Evolutionary conservation across 225 moss, liverwort and hornwort species (phyloP), one percentile per base, ranked within the genome.

Genomic region (Pleurozium schreberi): DNA sequence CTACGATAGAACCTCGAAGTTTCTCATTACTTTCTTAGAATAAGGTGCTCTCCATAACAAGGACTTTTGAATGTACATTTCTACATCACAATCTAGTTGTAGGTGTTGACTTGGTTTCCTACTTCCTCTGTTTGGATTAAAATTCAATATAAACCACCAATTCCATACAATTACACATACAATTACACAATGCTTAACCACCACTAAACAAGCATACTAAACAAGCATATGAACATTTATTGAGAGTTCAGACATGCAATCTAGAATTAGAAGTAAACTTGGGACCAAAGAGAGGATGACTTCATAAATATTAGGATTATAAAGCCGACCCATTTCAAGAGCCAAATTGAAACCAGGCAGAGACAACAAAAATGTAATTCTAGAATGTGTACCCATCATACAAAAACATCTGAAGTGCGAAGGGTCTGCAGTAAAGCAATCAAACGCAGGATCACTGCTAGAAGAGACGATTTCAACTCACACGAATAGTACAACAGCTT

Each of bases 401-500:
- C 23, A 49, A 4, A 11, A 25, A 65, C 64, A 78, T 53, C 55
- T 30, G 53, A 53, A 76, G 38, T 30, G 67, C 23, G 62, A 76
- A 75, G 52, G 67, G 14, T 68, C 61, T n/a, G 11, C 30, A 69
- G 14, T 34, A 31, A 21, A 55, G 78, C 50, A 86, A 81, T 58
- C 65, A 28, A 45, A 52, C 50, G 42, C 70, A 38, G 64, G 50
- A 36, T 67, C 84, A 83, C 30, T 86, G 62, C 57, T 57, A 57
- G 89, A 61, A 86, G 40, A 79, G 75, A 75, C 83, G 75, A 86
- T 83, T 36, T 28, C 43, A 85, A 82, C 53, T 87, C 88, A 87
- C 88, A 83, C 75, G 52, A 90, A 87, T 82, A 81, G 75, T 90
- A 92, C 91, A 93, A 86, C 68, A 89, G 71, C 84, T 86, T 36